Evolutionary conservation across 208 protist genomes (phyloP), one percentile per base, ranked within the genome.

Genomic region (Wallacemonas sp.): DNA sequence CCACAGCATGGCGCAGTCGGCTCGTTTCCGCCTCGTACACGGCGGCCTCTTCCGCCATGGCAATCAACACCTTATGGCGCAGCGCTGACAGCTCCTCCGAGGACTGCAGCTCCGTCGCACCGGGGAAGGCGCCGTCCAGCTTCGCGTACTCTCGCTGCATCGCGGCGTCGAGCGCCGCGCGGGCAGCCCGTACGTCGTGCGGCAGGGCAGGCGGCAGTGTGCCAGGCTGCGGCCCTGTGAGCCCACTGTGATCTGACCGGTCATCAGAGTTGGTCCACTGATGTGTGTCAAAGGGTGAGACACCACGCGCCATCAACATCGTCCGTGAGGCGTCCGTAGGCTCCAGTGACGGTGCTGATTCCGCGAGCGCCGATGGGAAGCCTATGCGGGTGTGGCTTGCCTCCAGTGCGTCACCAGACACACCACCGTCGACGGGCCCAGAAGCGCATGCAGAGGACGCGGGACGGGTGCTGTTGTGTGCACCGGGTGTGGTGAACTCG

Each of bases 1-100:
- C 33, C 22, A 33, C n/a, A 24, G 27, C 21, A 5, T 5, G 19
- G 32, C 44, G 41, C 44, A 65, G 44, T 2, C 60, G 39, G 1
- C 27, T 5, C 19, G 60, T 38, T 19, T 65, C 60, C 10, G 12
- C 27, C 60, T 65, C 60, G 33, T 45, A 65, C 13, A 55, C 1
- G 2, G 24, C 60, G 4, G 60, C 60, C 60, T 65, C 60, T 45
- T 52, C 44, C 32, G 50, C 50, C 50, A 57, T 57, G 12, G 50
- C 50, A 4, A 32, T 57, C 29, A 57, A 32, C 32, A 37, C 29
- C 29, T 21, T 4, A 32, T 57, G 50, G 13, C 29, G 60, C 41
- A 39, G 24, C 22, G 39, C 3, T 15, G 21, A 29, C 19, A 52
- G 41, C 21, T 57, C 29, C 3, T 6, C n/a, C 44, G 0, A 17